Percentiles rank a stretch among this genome's conserved stretches.
These are phyloP conservation scores for Aspergillus sclerotialis DNA, from an alignment of 2,329 filamentous ascomycete species.

Conservation along the genomic window DNA sequence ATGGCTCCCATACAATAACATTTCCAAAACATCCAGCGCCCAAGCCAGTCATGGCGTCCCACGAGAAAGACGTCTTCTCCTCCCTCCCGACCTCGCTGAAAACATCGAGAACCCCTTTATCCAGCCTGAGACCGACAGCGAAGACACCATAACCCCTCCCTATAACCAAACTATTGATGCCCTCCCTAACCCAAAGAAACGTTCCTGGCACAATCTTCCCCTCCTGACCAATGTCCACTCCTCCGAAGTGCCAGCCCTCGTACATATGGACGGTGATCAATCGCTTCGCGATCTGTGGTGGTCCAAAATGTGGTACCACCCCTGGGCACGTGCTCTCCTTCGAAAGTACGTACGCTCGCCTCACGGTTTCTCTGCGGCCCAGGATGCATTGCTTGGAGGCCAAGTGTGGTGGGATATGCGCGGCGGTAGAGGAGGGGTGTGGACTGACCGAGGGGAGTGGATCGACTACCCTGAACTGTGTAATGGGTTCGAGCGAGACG, in stretches of 20 bases:
- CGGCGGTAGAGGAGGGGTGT: constrained; percentile 48
- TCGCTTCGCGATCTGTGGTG: constrained; percentile 31
- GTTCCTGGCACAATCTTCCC: constrained; percentile 37
- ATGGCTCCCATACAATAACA: constrained; percentile 35
- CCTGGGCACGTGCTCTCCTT: constrained; percentile 43
- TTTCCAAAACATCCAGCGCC: constrained; percentile 26
- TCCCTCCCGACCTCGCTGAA: constrained; percentile 32
- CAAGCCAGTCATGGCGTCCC: constrained; percentile 31
- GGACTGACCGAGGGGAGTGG: constrained; percentile 47
- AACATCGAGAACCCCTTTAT: constrained; percentile 27
- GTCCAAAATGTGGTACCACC: constrained; percentile 44
- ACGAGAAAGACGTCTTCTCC: constrained; percentile 29
- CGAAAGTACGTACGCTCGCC: constrained; percentile 42
- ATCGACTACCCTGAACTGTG: constrained; percentile 44
- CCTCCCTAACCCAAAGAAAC: constrained; percentile 32
- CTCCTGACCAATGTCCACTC: constrained; percentile 45
- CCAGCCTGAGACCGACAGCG: constrained; percentile 19
- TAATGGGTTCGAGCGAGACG: constrained; percentile 34
- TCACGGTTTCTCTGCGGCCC: constrained; percentile 36
- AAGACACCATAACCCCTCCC: constrained; percentile 21
- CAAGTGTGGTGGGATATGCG: constrained; percentile 44
- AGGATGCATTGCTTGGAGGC: constrained; percentile 40
- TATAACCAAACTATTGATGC: constrained; percentile 36
- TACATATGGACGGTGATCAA: constrained; percentile 35
- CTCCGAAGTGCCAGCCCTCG: constrained; percentile 38